Evolutionary conservation across 1,284 basidiomycete species (phyloP), one percentile per base, ranked within the genome.

Genomic region (Rhodotorula glutinis): DNA sequence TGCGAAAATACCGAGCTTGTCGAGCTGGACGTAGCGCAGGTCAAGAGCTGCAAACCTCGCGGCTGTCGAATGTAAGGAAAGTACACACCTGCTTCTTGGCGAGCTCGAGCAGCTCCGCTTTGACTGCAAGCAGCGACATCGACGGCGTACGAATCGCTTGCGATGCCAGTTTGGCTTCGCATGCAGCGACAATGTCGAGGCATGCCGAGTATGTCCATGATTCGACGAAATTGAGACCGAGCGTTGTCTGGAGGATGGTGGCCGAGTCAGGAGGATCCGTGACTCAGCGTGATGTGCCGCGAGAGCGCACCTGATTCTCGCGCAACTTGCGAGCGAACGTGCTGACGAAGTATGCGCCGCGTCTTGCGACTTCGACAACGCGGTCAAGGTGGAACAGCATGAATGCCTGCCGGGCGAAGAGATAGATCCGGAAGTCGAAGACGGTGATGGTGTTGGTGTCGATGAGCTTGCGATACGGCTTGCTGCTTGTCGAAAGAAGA

Each of bases 121-220:
- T 91, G 29, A 83, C 69, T 5, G 78, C 76, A 2, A 75, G 67
- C 29, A 79, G 76, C 51, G 76, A 75, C 0, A 74, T 70, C 1
- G 43, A 44, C 10, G 47, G 27, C 43, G 33, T n/a, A 33, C 53
- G 38, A 3, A 23, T n/a, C 1, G 73, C 65, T 74, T 67, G 85
- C 33, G 84, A 88, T 77, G 81, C 87, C 77, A 86, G 84, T 91
- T 91, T 94, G 7, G 81, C 80, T 75, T 93, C 89, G 74, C 89
- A 92, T 74, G 89, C 87, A 25, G 91, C 87, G 19, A 95, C 87
- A 52, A 90, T 87, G 74, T 90, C 92, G 62, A 95, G 82, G 29
- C 92, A 88, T 1, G 92, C 92, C 16, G 90, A 92, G 78, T 92
- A 98, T 29, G 86, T 89, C 95, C 96, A 98, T 0, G 90, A 89